Percentiles rank a stretch among this genome's conserved stretches.
phyloP scores from a whole-genome alignment of 148 eudicot genomes.

The Polygonum maritimum region DNA sequence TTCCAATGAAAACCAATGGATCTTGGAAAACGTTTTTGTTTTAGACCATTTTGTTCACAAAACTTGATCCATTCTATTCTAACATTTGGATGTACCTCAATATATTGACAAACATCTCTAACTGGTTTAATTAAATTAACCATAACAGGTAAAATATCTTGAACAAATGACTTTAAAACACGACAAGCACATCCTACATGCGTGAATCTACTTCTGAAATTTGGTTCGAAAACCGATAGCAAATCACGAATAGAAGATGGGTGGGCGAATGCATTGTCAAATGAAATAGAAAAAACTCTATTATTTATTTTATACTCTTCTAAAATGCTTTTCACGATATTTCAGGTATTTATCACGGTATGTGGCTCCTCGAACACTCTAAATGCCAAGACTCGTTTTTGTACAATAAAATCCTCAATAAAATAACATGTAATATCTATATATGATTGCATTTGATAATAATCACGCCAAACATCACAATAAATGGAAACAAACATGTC shows the following conservation, averaged over 20 bases:
- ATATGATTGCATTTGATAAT: neutral
- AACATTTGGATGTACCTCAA: neutral
- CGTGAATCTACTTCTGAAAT: neutral
- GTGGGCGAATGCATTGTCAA: neutral
- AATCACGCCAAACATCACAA: neutral
- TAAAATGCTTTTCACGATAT: neutral
- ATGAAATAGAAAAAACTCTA: neutral
- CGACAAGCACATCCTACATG: neutral
- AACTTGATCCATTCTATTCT: neutral
- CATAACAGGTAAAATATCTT: neutral
- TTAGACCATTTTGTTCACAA: neutral
- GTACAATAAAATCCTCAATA: neutral
- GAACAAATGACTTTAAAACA: neutral
- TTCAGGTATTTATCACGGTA: neutral
- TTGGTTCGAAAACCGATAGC: neutral
- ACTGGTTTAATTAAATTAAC: neutral
- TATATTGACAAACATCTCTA: neutral
- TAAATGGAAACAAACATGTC: neutral
- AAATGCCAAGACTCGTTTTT: neutral
- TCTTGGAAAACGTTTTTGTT: neutral
- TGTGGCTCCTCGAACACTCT: neutral
- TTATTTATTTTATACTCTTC: neutral
- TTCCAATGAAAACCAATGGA: neutral
- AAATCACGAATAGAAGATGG: neutral
- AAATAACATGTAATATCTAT: neutral